phyloP scores from a whole-genome alignment of 2,329 filamentous ascomycete species.

The Rhexocercosporidium sp. region DNA sequence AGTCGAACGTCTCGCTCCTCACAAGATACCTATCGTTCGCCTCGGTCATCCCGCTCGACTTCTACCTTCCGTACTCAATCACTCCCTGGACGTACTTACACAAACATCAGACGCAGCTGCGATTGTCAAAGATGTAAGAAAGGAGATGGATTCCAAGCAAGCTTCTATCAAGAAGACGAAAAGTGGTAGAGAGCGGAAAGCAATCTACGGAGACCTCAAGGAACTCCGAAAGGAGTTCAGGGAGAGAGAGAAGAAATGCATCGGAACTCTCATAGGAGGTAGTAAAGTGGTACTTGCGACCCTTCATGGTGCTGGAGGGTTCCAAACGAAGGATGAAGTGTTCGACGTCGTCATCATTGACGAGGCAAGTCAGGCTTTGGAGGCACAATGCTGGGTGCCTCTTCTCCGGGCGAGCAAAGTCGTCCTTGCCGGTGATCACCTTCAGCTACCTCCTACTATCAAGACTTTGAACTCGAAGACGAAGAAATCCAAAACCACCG shows the following conservation, averaged over 20 bases:
- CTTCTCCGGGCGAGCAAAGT: slow-evolving; percentile 81
- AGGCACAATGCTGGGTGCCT: slow-evolving; percentile 97
- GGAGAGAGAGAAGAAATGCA: slow-evolving; percentile 81
- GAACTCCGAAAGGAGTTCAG: slow-evolving; percentile 88
- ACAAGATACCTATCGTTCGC: slow-evolving; percentile 85
- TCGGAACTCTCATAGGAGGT: slow-evolving; percentile 72
- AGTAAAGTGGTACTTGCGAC: slow-evolving; percentile 93
- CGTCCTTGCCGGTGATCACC: slow-evolving; percentile 90
- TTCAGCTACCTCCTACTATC: slow-evolving; percentile 93
- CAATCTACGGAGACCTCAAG: slow-evolving; percentile 84
- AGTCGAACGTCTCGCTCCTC: slow-evolving; percentile 84
- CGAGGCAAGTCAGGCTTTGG: slow-evolving; percentile 92
- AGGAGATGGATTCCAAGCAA: slow-evolving; percentile 93
- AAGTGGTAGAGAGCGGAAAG: slow-evolving; percentile 77
- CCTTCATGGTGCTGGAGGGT: slow-evolving; percentile 87
- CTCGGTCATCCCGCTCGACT: slow-evolving; percentile 92
- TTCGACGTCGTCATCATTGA: slow-evolving; percentile 97
- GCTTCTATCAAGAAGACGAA: slow-evolving; percentile 86
- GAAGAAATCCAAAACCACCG: slow-evolving; percentile 42
- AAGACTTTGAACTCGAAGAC: slow-evolving; percentile 71
- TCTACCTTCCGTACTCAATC: slow-evolving; percentile 83
- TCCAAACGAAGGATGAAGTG: slow-evolving; percentile 76
- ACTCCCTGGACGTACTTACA: slow-evolving; percentile 90
- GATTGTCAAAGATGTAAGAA: slow-evolving; percentile 87
- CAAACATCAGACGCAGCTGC: slow-evolving; percentile 87